Conservation (phyloP, 768 basidiomycete genomes). For the Panaeolus cyanescens region DNA sequence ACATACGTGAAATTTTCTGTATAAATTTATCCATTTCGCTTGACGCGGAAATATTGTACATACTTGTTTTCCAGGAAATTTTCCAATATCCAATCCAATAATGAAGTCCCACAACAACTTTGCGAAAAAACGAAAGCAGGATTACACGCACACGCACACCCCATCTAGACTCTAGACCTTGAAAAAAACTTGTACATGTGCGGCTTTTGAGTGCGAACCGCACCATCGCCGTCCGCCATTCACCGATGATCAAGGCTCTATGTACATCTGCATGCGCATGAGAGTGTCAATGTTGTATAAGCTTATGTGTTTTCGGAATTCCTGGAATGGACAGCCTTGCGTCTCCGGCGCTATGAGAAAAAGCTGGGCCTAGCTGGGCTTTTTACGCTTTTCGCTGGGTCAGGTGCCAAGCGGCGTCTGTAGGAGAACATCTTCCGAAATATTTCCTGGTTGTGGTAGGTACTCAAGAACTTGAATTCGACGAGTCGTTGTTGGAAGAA, state of each 20-base stretch:
- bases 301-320: no score
- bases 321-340: no score
- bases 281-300: no score
- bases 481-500: no score
- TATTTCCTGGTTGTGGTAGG: no score
- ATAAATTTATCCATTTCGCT: background rate
- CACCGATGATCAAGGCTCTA: background rate
- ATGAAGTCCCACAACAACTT: no score
- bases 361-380: no score
- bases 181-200: background rate
- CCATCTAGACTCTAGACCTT: background rate
- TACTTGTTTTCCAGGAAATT: background rate
- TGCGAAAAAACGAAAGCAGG: no score
- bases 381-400: no score
- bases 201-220: background rate
- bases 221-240: background rate
- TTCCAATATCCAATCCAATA: no score
- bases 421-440: background rate
- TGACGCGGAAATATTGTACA: background rate
- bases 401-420: background rate
- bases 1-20: background rate
- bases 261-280: background rate
- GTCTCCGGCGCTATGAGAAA: background rate
- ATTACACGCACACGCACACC: background rate
- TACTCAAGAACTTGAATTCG: no score